Base-by-base conservation (phyloP, 2,329 filamentous ascomycete genomes). In the Fusarium tupiense region DNA sequence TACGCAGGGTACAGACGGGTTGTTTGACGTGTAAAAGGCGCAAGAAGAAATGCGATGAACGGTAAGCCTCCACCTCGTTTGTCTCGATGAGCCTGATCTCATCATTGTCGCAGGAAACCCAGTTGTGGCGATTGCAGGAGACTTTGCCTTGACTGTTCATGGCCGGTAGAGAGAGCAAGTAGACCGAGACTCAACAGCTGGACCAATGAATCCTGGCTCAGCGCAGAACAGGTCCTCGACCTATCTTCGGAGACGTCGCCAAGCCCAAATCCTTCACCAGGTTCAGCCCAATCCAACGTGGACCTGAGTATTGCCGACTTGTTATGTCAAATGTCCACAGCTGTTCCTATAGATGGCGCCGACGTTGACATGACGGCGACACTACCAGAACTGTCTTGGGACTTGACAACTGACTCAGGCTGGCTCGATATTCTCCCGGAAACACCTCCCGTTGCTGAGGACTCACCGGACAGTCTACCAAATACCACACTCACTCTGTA, bases 1-100 rank as follows among this genome's bases (percentile, higher is more conserved):
- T 66, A 31, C 60, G 60, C 2, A 40, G 63, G 24, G 63, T 66
- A 0, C 63, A 66, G 20, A 66, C 63, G 0, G 63, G 63, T 4
- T 66, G 63, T 17, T 24, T 66, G n/a, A 66, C 63, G 3, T 66
- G 63, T 3, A 66, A 66, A 31, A 37, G 47, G 37, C 60, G 63
- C 2, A 66, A 66, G 29, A 66, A 66, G 38, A 66, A 66, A 8
- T 66, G 63, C 13, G 63, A 66, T 6, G 63, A 66, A 3, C 46
- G 41, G 63, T 56, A 3, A 56, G 63, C 33, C 12, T 3, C 12
- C 3, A n/a, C 10, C 20, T 44, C 6, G 8, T 9, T 33, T 5
- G 22, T 16, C 13, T n/a, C 3, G 24, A 6, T 14, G 24, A 33
- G 6, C 12, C 3, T 8, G 17, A n/a, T 33, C 62, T 65, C 20